These are phyloP conservation scores for Plasmodiophora brassicae DNA, from an alignment of 208 protist genomes.

Conservation along the genomic window DNA sequence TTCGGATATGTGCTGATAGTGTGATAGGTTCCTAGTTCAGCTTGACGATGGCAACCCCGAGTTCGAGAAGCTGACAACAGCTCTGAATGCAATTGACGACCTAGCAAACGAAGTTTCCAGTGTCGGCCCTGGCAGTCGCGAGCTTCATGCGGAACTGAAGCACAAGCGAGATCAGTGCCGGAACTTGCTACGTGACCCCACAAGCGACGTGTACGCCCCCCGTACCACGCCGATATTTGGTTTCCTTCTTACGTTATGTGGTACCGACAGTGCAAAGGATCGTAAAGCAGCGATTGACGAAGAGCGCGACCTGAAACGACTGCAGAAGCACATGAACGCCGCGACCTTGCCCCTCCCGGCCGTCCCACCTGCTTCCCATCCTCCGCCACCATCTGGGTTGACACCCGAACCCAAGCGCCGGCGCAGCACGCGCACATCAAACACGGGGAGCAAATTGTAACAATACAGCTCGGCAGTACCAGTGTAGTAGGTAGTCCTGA, in stretches of 20 bases:
- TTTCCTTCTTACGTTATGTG: not conserved
- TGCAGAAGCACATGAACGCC: not conserved
- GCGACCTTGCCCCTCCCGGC: no score
- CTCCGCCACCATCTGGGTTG: no score
- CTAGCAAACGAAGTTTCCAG: not conserved
- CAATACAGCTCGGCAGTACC: no score
- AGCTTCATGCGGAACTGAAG: not conserved
- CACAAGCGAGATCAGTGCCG: constrained; percentile 9
- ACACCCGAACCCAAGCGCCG: no score
- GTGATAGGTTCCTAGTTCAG: not conserved
- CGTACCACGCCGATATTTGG: not conserved
- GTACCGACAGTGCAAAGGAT: not conserved
- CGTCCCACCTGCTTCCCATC: no score
- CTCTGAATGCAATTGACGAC: not conserved
- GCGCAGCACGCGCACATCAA: no score
- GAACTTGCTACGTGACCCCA: not conserved
- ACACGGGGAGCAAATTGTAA: no score
- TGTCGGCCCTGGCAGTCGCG: not conserved
- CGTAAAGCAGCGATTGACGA: not conserved
- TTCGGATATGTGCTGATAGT: not conserved
- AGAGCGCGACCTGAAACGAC: not conserved
- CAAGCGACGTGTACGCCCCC: not conserved
- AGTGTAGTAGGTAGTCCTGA: no score
- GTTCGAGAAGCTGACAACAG: not conserved
- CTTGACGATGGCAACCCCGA: not conserved